phyloP scores from a whole-genome alignment of 1,139 yeast species.

The Yamadazyma songkhlaensis region DNA sequence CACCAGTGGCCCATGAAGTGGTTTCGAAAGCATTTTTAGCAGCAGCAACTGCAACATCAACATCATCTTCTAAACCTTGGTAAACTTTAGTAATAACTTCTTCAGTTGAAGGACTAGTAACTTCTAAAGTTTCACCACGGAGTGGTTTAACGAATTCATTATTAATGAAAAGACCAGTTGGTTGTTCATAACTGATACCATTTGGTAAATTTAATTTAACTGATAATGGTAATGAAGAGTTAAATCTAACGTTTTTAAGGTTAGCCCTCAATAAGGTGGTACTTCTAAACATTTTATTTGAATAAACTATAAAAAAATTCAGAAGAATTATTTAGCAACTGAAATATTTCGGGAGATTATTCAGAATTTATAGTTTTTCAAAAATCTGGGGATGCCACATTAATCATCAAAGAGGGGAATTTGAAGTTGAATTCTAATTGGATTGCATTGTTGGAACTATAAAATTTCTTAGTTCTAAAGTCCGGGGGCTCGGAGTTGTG shows the following conservation, averaged over 20 bases:
- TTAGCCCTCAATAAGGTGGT: not conserved
- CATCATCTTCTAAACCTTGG: constrained; percentile 66
- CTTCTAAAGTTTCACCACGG: constrained; percentile 56
- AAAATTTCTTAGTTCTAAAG: not conserved
- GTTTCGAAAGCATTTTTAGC: constrained; percentile 67
- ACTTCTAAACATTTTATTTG: not conserved
- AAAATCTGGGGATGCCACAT: not conserved
- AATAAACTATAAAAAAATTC: not conserved
- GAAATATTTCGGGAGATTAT: not conserved
- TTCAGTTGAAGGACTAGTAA: constrained; percentile 66
- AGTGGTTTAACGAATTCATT: constrained; percentile 30
- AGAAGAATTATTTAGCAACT: too few species aligned
- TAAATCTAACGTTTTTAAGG: constrained; percentile 4
- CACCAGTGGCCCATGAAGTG: constrained; percentile 28
- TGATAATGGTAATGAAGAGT: constrained; percentile 35
- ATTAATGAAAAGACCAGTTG: constrained; percentile 76
- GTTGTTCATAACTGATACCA: constrained; percentile 56
- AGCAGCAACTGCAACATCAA: constrained; percentile 76
- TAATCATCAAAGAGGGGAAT: constrained; percentile 1
- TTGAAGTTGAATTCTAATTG: not conserved
- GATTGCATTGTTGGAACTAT: not conserved
- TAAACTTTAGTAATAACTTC: constrained; percentile 63
- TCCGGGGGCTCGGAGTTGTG: constrained; percentile 1
- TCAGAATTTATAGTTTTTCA: constrained; percentile 1
- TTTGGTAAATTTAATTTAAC: constrained; percentile 59